A percentile compares a stretch with the other conserved stretches of the same genome.
Evolutionary conservation across 225 moss, liverwort and hornwort genomes (phyloP).

Genomic region (Thuidium tamariscinum): DNA sequence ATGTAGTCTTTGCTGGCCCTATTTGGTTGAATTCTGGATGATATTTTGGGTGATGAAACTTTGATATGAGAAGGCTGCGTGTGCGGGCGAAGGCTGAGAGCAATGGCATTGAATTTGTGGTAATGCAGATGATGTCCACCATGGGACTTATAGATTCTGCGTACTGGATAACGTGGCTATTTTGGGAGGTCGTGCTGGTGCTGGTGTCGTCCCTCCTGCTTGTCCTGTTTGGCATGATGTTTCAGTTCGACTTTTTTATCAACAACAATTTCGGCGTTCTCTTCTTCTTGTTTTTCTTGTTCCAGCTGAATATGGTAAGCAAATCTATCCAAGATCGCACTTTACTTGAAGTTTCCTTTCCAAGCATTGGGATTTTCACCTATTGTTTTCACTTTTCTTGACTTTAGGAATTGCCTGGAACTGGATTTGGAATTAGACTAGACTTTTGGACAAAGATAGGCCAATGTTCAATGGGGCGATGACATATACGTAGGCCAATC

Average conservation of each 20-base stretch:
- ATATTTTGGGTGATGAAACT: background rate
- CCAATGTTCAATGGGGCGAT: background rate
- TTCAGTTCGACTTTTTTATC: conserved; percentile 84
- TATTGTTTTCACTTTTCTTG: background rate
- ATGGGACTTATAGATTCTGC: conserved; percentile 93
- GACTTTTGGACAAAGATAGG: background rate
- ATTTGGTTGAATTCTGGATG: background rate
- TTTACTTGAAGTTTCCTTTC: background rate
- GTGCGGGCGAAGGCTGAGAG: background rate
- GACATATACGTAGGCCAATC: background rate
- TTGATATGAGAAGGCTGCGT: background rate
- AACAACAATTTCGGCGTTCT: conserved; percentile 72
- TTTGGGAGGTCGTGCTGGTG: conserved; percentile 74
- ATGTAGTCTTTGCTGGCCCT: background rate
- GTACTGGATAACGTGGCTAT: conserved; percentile 89
- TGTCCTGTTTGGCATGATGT: conserved; percentile 81
- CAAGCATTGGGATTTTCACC: background rate
- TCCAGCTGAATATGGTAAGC: conserved; percentile 76
- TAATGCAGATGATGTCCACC: conserved; percentile 71
- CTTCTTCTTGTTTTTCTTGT: conserved; percentile 84
- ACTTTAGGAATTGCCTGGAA: background rate
- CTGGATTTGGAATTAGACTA: background rate
- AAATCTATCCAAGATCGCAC: background rate
- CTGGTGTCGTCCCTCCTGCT: conserved; percentile 61
- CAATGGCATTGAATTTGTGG: background rate